Conservation (phyloP, 2,329 filamentous ascomycete species). For the Arthrobotrys conoides region DNA sequence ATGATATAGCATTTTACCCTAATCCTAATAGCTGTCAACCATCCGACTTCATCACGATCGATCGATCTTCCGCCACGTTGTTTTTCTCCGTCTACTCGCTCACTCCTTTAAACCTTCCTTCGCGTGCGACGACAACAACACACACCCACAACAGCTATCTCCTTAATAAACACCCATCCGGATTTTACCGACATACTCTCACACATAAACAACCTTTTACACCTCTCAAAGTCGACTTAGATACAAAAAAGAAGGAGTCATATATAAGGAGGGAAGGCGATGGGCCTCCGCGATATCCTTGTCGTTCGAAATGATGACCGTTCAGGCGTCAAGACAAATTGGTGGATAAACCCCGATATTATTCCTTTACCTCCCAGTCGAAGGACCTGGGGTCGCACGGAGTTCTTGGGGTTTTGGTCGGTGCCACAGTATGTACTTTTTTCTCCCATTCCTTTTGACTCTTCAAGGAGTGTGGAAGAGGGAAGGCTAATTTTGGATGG, state of each 20-base stretch:
- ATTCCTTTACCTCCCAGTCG: slow-evolving; percentile 52
- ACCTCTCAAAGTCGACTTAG: background rate
- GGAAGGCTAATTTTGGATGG: background rate
- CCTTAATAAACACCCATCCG: slow-evolving; percentile 11
- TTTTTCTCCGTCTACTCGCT: background rate
- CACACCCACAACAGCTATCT: too few relatives aligned
- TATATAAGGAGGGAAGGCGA: slow-evolving; percentile 16
- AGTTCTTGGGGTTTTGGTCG: slow-evolving; percentile 59
- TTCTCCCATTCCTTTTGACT: background rate
- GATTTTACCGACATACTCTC: slow-evolving; percentile 1
- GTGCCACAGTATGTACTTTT: slow-evolving; percentile 48
- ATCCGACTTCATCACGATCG: background rate
- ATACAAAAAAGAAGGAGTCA: background rate
- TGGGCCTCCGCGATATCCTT: slow-evolving; percentile 56
- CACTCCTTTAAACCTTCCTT: background rate
- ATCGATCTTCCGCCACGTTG: slow-evolving; percentile 13
- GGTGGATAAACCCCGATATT: slow-evolving; percentile 61
- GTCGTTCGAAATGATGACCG: slow-evolving; percentile 56
- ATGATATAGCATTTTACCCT: slow-evolving; percentile 10
- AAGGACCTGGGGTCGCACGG: slow-evolving; percentile 58
- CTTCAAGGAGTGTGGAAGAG: background rate
- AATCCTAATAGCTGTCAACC: too few relatives aligned
- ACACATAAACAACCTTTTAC: background rate
- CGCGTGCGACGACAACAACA: slow-evolving; percentile 21
- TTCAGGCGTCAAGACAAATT: slow-evolving; percentile 59